Percentiles rank a stretch among this genome's conserved stretches.
Evolutionary conservation across 163 green algal genomes (phyloP).

Genomic region (Trebouxiophyceae sp.): DNA sequence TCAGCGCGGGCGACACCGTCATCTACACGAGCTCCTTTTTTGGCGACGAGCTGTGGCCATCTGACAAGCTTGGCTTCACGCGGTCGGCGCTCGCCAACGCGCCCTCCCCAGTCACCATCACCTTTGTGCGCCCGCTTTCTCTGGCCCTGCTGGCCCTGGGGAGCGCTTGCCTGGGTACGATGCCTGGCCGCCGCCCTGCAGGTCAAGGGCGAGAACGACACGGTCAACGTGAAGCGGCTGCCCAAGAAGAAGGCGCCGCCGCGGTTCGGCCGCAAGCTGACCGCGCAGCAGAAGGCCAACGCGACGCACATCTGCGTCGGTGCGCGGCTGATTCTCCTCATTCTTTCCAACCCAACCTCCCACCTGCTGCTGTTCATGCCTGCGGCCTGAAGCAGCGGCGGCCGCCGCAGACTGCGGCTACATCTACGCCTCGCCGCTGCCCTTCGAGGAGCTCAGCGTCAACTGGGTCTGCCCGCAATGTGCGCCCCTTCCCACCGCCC

Average conservation of each 20-base stretch:
- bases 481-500: neutral
- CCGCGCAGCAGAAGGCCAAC: constrained; percentile 69
- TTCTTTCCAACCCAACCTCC: too few relatives aligned
- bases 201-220: constrained; percentile 69
- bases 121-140: constrained; percentile 41
- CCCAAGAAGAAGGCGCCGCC: constrained; percentile 84
- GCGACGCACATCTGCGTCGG: constrained; percentile 90
- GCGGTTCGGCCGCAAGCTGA: constrained; percentile 89
- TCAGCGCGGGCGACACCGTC: constrained; percentile 87
- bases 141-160: too few relatives aligned
- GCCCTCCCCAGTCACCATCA: constrained; percentile 71
- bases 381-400: too few relatives aligned
- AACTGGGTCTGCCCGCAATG: constrained; percentile 85
- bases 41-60: constrained; percentile 90
- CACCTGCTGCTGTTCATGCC: too few relatives aligned
- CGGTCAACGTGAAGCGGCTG: constrained; percentile 82
- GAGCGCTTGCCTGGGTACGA: too few relatives aligned
- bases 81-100: constrained; percentile 32
- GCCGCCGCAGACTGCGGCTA: constrained; percentile 70
- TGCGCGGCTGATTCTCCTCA: too few relatives aligned
- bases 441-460: constrained; percentile 71
- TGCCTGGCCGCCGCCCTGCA: too few relatives aligned
- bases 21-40: constrained; percentile 95
- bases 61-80: constrained; percentile 67
- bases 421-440: constrained; percentile 54